A percentile compares a stretch with the other conserved stretches of the same genome.
Conservation (phyloP, 2,329 filamentous ascomycete genomes). For the Exophiala dermatitidis region DNA sequence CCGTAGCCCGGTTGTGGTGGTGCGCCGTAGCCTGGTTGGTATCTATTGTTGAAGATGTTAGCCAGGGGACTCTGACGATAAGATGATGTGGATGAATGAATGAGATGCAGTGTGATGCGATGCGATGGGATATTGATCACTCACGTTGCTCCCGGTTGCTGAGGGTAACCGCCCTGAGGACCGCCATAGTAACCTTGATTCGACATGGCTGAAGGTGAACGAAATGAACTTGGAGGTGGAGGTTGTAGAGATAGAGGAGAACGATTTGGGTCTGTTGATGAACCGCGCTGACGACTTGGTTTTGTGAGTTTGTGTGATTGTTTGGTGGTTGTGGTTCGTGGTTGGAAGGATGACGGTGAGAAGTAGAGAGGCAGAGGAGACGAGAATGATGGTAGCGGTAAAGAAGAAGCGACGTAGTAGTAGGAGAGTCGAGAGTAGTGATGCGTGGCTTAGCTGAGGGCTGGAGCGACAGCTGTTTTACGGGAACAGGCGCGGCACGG, state of each 20-base stretch:
- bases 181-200: slow-evolving; percentile 26
- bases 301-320: no score
- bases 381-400: no score
- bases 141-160: slow-evolving; percentile 26
- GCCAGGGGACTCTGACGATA: not conserved
- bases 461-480: no score
- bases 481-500: no score
- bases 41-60: not conserved
- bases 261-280: not conserved
- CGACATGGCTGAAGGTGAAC: slow-evolving; percentile 14
- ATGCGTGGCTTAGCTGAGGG: no score
- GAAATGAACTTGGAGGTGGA: not conserved
- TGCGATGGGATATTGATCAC: not conserved
- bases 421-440: not conserved
- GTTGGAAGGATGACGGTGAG: no score
- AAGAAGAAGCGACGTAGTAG: no score
- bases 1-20: not conserved
- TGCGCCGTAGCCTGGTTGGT: not conserved
- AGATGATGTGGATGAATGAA: not conserved
- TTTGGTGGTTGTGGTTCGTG: no score
- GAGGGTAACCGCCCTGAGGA: slow-evolving; percentile 9
- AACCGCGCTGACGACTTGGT: no score
- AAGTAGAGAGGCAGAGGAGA: no score
- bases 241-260: not conserved
- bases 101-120: not conserved